A percentile compares a stretch with the other conserved stretches of the same genome.
Conservation (phyloP, 805 yeast species). For the Cyberlindnera galapagoensis region DNA sequence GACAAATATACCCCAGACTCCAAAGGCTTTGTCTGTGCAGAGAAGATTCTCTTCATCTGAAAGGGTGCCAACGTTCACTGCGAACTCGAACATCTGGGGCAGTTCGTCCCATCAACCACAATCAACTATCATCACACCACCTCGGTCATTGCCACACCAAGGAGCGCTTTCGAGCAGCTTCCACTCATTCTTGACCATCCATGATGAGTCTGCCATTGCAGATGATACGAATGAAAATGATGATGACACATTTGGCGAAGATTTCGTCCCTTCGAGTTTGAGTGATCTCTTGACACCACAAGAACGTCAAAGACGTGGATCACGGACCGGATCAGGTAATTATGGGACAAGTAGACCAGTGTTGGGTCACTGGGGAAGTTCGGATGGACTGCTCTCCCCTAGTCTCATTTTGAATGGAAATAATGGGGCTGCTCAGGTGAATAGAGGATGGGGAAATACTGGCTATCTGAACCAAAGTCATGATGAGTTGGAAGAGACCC, state of each 20-base stretch:
- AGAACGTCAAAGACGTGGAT: constrained; percentile 64
- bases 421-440: constrained; percentile 3
- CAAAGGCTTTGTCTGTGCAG: too few relatives aligned
- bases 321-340: constrained; percentile 60
- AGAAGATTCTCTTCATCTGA: too few relatives aligned
- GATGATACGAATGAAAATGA: constrained; percentile 26
- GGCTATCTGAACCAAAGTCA: constrained; percentile 9
- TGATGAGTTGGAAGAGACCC: constrained; percentile 27
- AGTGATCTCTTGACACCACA: constrained; percentile 52
- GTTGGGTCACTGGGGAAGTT: not conserved
- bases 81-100: too few relatives aligned
- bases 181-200: too few relatives aligned
- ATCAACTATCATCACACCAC: too few relatives aligned
- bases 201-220: constrained; percentile 24
- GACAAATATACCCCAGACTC: too few relatives aligned
- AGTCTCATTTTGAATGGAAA: too few relatives aligned
- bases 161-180: too few relatives aligned
- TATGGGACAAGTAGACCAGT: constrained; percentile 15
- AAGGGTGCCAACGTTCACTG: too few relatives aligned
- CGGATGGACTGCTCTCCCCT: not conserved
- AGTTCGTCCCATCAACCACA: too few relatives aligned
- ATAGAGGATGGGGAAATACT: too few relatives aligned
- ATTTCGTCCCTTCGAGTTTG: constrained; percentile 74
- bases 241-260: constrained; percentile 47
- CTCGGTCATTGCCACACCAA: too few relatives aligned